Base-by-base conservation (phyloP, 2,329 filamentous ascomycete genomes). In the Diaporthe destruens region DNA sequence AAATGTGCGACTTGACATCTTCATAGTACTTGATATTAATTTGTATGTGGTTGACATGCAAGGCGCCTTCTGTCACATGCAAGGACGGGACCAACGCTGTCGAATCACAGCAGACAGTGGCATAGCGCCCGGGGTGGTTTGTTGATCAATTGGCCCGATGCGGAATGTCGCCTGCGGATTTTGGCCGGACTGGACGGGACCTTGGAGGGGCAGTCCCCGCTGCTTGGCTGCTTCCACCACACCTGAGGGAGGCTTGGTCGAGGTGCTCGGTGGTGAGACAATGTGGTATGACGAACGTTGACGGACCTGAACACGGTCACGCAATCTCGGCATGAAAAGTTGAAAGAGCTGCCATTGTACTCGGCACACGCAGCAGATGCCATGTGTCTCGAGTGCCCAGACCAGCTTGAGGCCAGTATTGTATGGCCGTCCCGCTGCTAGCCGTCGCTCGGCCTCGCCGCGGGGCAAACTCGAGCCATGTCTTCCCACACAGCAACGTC, bases 381-480 rank as follows among this genome's bases (percentile, higher is more conserved):
- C 23, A 61, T 32, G 56, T 61, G 39, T 61, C 36, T 44, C n/a
- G 29, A 44, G 39, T 44, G 39, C 36, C 39, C 39, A 16, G 36
- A 36, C 7, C 3, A 57, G 29, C 29, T 29, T 29, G 29, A 29
- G 55, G 32, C 34, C 36, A 57, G 34, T 54, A 16, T 32, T 6
- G 1, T 6, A 5, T 20, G 25, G 61, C 23, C 61, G 32, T 66
- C 61, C 61, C 61, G 61, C 61, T 66, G 61, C 61, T 66, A 66
- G 61, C 61, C 61, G 61, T 66, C 47, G 61, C 61, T 66, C 61
- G 61, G 61, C 47, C 12, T 66, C n/a, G 61, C 61, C 61, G 61
- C 61, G 61, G 61, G 61, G 61, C 61, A 65, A 65, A 65, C 44
- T 36, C 44, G 25, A 65, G 61, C 61, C 61, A 66, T 65, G 51